Evolutionary conservation across 2,329 filamentous ascomycete species (phyloP).

Genomic region (Nannizzia gypsea): DNA sequence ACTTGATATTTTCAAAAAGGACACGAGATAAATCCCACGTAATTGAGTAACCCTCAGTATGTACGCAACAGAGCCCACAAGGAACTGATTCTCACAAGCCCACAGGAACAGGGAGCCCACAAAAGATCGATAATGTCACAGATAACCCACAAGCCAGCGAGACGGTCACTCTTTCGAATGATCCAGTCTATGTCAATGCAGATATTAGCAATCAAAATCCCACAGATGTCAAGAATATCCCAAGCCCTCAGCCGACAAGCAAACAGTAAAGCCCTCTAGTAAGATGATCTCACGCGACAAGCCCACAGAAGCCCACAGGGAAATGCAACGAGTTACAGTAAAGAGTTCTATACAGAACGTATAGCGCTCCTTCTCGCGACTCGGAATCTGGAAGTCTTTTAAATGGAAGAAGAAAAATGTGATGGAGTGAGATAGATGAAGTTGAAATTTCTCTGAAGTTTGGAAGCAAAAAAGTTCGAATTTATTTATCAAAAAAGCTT

Average conservation of each 20-base stretch:
- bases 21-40: background rate
- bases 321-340: background rate
- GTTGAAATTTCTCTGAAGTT: background rate
- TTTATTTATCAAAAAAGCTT: background rate
- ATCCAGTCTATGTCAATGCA: conserved; percentile 21
- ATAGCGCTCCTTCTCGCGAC: background rate
- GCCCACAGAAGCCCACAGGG: conserved; percentile 34
- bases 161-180: conserved; percentile 21
- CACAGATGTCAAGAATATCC: conserved; percentile 17
- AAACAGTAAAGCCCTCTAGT: conserved; percentile 22
- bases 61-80: conserved; percentile 17
- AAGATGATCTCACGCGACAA: conserved; percentile 25
- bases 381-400: conserved; percentile 25
- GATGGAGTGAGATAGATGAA: background rate
- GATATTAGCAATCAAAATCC: conserved; percentile 4
- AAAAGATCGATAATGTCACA: conserved; percentile 6
- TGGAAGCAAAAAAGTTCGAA: background rate
- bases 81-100: conserved; percentile 8
- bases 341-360: conserved; percentile 16
- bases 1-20: background rate
- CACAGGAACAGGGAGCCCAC: conserved; percentile 13
- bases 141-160: background rate
- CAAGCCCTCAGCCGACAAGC: conserved; percentile 33
- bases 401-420: conserved; percentile 9
- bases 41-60: conserved; percentile 1